These are phyloP conservation scores for Tylopilus felleus DNA, from an alignment of 768 basidiomycete species.

Conservation along the genomic window DNA sequence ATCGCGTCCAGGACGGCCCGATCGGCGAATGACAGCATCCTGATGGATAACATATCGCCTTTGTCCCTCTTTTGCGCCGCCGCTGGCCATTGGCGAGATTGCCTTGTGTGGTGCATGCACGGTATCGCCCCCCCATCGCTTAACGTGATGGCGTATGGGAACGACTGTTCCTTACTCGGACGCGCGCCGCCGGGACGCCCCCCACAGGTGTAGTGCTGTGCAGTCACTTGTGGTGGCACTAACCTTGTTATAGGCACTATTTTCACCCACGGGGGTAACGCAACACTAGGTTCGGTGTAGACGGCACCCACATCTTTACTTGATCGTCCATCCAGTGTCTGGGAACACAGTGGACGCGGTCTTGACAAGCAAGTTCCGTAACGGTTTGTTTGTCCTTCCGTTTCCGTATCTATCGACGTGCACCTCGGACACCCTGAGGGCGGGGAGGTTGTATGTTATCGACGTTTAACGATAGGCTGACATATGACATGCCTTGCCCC, in stretches of 20 bases:
- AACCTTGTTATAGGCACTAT: not conserved
- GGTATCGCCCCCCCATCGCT: slow-evolving; percentile 4
- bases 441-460: not conserved
- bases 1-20: not conserved
- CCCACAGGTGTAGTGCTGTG: not conserved
- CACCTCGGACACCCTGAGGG: slow-evolving; percentile 9
- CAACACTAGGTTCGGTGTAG: not conserved
- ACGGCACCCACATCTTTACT: not conserved
- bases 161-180: not conserved
- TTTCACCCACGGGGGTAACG: not conserved
- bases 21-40: slow-evolving; percentile 1
- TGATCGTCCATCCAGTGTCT: not conserved
- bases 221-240: not conserved
- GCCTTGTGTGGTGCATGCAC: not conserved
- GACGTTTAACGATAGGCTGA: not conserved
- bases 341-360: not conserved
- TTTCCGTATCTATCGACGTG: not conserved
- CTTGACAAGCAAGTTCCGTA: slow-evolving; percentile 1
- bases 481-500: not conserved
- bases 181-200: not conserved
- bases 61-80: not conserved
- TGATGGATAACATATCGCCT: not conserved
- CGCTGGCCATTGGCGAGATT: not conserved
- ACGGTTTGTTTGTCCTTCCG: not conserved
- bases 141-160: not conserved